These are phyloP conservation scores for Plasmodium fragile DNA, from an alignment of 169 alveolate species.

Conservation along the genomic window DNA sequence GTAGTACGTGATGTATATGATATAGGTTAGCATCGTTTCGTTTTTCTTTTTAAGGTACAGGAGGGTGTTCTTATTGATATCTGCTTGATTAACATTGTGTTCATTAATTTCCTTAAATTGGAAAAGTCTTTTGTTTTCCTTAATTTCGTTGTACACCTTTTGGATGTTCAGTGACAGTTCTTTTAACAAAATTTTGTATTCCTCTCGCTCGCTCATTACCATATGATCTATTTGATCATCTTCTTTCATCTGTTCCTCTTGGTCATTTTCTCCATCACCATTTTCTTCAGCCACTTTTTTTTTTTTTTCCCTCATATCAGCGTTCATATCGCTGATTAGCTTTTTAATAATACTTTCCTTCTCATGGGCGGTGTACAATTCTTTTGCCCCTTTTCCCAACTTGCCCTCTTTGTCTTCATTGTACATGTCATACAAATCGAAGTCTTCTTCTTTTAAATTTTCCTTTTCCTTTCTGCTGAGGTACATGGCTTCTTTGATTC, in stretches of 20 bases:
- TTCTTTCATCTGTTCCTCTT: neutral
- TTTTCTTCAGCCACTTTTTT: constrained; percentile 50
- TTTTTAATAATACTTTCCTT: constrained; percentile 63
- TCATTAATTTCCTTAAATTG: constrained; percentile 69
- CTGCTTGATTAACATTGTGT: constrained; percentile 65
- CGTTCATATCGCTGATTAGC: constrained; percentile 67
- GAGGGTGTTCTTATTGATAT: constrained; percentile 75
- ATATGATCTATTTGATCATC: neutral
- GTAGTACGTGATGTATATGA: constrained; percentile 80
- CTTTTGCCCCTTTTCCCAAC: constrained; percentile 31
- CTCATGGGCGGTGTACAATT: neutral
- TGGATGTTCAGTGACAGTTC: constrained; percentile 64
- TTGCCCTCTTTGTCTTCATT: constrained; percentile 57
- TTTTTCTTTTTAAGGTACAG: constrained; percentile 80
- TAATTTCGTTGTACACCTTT: constrained; percentile 76
- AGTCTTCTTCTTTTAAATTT: constrained; percentile 68
- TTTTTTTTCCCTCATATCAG: constrained; percentile 78
- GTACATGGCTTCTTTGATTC: constrained; percentile 77
- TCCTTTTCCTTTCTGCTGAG: constrained; percentile 72
- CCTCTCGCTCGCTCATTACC: constrained; percentile 75
- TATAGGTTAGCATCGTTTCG: constrained; percentile 80
- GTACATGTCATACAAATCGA: constrained; percentile 62
- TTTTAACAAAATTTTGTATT: constrained; percentile 66
- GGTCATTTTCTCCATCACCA: constrained; percentile 63
- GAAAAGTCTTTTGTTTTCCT: constrained; percentile 66